Base-by-base conservation (phyloP, 2,329 filamentous ascomycete genomes). In the Akanthomyces muscarius region DNA sequence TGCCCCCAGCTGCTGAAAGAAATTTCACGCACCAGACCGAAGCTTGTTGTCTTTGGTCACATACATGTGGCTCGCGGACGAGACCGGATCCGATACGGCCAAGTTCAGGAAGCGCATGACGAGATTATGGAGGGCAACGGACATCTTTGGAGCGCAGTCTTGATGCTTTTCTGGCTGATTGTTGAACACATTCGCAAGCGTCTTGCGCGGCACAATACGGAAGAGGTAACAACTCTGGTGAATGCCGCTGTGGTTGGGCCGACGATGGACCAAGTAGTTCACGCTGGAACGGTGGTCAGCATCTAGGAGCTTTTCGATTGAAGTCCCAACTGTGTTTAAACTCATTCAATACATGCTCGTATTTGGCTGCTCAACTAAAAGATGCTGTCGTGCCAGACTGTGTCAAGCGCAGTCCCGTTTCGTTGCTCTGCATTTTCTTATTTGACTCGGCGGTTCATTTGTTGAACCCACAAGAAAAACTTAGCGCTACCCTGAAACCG, bases 1-100 rank as follows among this genome's bases (percentile, higher is more conserved):
- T 77, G 74, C 52, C 47, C 65, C 16, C 63, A 70, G 30, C 60
- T 78, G 1, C 59, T 72, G 7, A 62, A 62, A 6, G 74, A 76
- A 62, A 28, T 76, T 2, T 71, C 67, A 66, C 67, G 74, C 2
- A 66, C 68, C 8, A 68, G 68, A 45, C 76, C 76, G 14, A 57
- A 61, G n/a, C 65, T 77, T 10, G 70, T 72, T 51, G 71, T 78
- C 5, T 78, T 76, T 56, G 75, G 76, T 1, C 76, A 78, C 52
- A 70, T 78, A 5, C 76, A 78, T 51, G 72, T 64, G 21, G 73
- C 69, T 0, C 69, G 69, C 10, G 75, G 75, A 10, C 62, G 62
- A 36, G 74, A 76, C 45, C 58, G 58, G 42, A 38, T 69, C 4
- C 63, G 48, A 2, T 72, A 71, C n/a, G 69, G 73, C 48, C 52